Evolutionary conservation across 2,329 filamentous ascomycete genomes (phyloP), one percentile per base, ranked within the genome.

Genomic region (Trichoderma hamatum): DNA sequence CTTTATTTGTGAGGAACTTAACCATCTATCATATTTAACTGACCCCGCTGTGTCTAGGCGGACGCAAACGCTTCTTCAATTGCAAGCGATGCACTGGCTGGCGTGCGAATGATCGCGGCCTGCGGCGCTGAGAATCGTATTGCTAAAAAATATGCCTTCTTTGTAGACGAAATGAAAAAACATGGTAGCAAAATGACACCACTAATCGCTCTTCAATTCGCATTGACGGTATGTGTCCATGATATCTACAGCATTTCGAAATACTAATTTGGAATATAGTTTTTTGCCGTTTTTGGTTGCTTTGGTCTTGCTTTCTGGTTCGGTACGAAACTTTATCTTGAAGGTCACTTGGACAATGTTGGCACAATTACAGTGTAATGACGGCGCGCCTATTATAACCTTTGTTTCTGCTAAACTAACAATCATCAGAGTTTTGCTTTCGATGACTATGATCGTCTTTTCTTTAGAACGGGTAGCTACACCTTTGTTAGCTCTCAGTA

Each of bases 221-320:
- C 46, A 24, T 49, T 49, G 11, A 49, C 46, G n/a, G 46, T 49
- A 49, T 10, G 3, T 21, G 5, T 13, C n/a, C n/a, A 49, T 13
- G 9, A 49, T n/a, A 14, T 24, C 21, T 13, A 49, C 3, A 24
- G 3, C 13, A 24, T 49, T 49, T 49, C n/a, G 19, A 6, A 13
- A 24, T 4, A 5, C 74, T 75, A 64, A 76, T 30, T 28, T 5
- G 19, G 34, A 36, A 6, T 2, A n/a, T 43, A 83, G 78, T 88
- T 87, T 77, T 88, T 89, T 64, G 82, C 81, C 2, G 75, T 85
- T 0, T 86, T 84, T 69, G 76, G 79, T 3, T 80, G 84, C 0
- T 89, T 89, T 70, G 85, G 83, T 1, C 80, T 90, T 32, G 81
- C 84, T 5, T 91, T 91, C 71, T 90, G 87, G 87, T 90, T 85